Evolutionary conservation across 2,329 filamentous ascomycete genomes (phyloP), one percentile per base, ranked within the genome.

Genomic region (Metarhizium guizhouense): DNA sequence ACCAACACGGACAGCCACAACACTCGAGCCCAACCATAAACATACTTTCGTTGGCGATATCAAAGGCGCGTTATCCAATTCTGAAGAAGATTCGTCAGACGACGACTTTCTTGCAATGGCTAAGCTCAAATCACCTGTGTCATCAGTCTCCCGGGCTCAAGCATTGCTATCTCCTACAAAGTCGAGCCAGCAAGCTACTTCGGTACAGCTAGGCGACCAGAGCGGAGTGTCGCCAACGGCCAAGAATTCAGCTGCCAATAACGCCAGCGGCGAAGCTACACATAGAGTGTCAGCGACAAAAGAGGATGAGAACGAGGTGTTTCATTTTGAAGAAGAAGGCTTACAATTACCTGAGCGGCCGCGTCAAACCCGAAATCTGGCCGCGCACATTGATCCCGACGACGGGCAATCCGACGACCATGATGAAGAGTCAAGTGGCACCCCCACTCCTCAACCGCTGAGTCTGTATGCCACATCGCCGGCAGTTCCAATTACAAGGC

Each of bases 311-410:
- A 73, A 74, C 34, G 74, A 73, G 7, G 62, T 79, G 60, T 79
- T 79, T 58, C 65, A 73, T 5, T 79, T 79, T 54, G 77, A 79
- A 52, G 61, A 62, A 11, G 68, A 65, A 14, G 68, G 69, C 2
- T 61, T 69, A 10, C 68, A 63, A 48, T 64, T 67, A n/a, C 61
- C 65, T 14, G 64, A 43, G 18, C 32, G 18, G 29, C 38, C 42
- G 10, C 25, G 10, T 3, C 14, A 29, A 49, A 6, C 11, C 25
- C 6, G 3, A 49, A 29, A 4, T 4, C 30, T 34, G n/a, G 14
- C 18, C 20, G 40, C 25, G 20, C 32, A 38, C 11, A 13, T 47
- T 43, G 67, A 62, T 14, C 62, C 64, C 4, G 64, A 67, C 34
- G 70, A 71, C 11, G 67, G 66, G 0, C 65, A 55, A 42, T 52